Conservation (phyloP, 2,329 filamentous ascomycete species). For the Pseudogymnoascus sp. region DNA sequence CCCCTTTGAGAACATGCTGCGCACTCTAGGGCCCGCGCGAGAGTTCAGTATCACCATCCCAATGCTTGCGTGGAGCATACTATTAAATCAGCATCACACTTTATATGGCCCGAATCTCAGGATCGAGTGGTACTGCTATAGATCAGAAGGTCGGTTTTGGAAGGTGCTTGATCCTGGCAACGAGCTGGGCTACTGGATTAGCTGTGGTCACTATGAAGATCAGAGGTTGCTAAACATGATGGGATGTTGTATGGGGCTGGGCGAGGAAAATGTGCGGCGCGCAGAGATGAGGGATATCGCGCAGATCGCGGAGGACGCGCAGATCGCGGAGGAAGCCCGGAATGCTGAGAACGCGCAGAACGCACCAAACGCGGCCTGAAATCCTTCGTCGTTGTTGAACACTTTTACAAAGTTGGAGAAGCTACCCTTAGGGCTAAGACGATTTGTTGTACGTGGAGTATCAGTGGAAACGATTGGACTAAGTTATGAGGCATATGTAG, state of each 20-base stretch:
- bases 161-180: neutral
- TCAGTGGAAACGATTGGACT: slow-evolving; percentile 9
- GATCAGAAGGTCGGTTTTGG: neutral
- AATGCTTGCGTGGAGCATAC: neutral
- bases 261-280: neutral
- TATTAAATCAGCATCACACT: neutral
- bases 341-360: no score
- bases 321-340: no score
- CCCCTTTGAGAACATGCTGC: neutral
- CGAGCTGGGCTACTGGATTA: neutral
- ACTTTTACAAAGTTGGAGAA: neutral
- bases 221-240: no score
- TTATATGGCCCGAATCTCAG: neutral
- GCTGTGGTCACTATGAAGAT: neutral
- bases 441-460: neutral
- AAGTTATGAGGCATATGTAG: neutral
- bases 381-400: neutral
- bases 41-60: neutral
- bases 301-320: neutral
- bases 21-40: neutral
- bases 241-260: neutral
- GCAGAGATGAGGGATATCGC: neutral
- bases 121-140: neutral
- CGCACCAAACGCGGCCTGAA: neutral
- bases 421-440: neutral